These are phyloP conservation scores for Alternaria sp. DNA, from an alignment of 2,329 filamentous ascomycete species.

Conservation along the genomic window DNA sequence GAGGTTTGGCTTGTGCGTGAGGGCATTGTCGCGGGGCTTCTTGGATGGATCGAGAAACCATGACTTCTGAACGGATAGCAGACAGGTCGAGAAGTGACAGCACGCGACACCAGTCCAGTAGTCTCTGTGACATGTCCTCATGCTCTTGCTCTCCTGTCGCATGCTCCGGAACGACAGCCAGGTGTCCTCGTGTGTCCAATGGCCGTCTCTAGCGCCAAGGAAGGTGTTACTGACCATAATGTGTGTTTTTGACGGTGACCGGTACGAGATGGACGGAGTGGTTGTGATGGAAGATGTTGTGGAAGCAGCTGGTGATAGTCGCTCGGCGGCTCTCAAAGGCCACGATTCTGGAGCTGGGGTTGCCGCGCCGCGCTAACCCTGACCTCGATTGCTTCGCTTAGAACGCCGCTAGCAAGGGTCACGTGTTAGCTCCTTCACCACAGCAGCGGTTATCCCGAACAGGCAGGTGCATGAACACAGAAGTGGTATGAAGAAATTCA, in stretches of 20 bases:
- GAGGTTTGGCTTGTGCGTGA: neutral
- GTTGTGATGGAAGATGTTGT: slow-evolving; percentile 13
- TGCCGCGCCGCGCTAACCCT: slow-evolving; percentile 27
- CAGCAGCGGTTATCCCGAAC: slow-evolving; percentile 4
- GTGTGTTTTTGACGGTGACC: slow-evolving; percentile 6
- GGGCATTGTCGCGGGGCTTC: neutral
- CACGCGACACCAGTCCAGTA: neutral
- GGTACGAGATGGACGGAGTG: slow-evolving; percentile 4
- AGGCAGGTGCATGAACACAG: neutral
- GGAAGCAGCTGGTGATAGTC: slow-evolving; percentile 20
- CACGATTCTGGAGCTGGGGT: slow-evolving; percentile 43
- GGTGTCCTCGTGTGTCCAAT: slow-evolving; percentile 8
- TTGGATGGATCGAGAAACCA: neutral
- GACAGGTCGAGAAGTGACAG: neutral
- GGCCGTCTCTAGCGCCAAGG: neutral
- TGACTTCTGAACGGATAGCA: neutral
- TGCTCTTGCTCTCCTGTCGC: slow-evolving; percentile 3
- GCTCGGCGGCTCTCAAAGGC: slow-evolving; percentile 31
- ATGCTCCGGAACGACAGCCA: slow-evolving; percentile 6
- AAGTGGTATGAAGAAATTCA: neutral
- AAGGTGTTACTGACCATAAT: slow-evolving; percentile 27
- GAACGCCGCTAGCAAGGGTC: slow-evolving; percentile 26
- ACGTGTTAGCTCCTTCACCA: slow-evolving; percentile 17
- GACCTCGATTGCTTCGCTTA: slow-evolving; percentile 16
- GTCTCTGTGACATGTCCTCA: neutral